These are phyloP conservation scores for Nitzschia palea DNA, from an alignment of 108 stramenopile genomes.

Conservation along the genomic window DNA sequence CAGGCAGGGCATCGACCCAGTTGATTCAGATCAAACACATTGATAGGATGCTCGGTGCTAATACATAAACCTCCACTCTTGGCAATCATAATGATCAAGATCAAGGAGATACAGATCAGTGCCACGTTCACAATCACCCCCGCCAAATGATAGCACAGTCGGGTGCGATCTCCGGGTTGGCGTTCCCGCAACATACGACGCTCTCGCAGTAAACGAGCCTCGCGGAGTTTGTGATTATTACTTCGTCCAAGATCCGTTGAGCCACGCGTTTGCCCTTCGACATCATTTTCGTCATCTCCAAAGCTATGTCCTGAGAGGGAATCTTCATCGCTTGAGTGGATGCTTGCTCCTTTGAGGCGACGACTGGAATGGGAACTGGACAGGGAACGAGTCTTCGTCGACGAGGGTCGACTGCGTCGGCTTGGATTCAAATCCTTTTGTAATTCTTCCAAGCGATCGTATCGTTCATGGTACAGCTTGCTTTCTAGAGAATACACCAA, in stretches of 20 bases:
- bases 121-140: slow-evolving; percentile 25
- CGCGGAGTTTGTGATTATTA: neutral
- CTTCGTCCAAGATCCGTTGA: neutral
- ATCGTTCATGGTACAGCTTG: slow-evolving; percentile 11
- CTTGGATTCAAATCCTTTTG: neutral
- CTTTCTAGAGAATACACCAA: slow-evolving; percentile 24
- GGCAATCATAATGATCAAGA: slow-evolving; percentile 30
- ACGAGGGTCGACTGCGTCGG: neutral
- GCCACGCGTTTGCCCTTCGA: neutral
- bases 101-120: slow-evolving; percentile 23
- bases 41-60: neutral
- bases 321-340: slow-evolving; percentile 4
- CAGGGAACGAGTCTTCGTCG: no score
- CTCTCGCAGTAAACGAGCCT: slow-evolving; percentile 21
- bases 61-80: slow-evolving; percentile 42
- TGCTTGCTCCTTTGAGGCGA: neutral
- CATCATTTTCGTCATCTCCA: slow-evolving; percentile 12
- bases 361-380: neutral
- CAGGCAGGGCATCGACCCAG: slow-evolving; percentile 13
- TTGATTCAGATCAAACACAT: slow-evolving; percentile 28
- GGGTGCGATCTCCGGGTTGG: slow-evolving; percentile 7
- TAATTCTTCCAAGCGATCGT: slow-evolving; percentile 10
- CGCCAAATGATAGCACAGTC: slow-evolving; percentile 22
- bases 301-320: slow-evolving; percentile 22
- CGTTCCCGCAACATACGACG: slow-evolving; percentile 27